Conservation (phyloP, 1,284 basidiomycete genomes). For the Cerrena zonata region DNA sequence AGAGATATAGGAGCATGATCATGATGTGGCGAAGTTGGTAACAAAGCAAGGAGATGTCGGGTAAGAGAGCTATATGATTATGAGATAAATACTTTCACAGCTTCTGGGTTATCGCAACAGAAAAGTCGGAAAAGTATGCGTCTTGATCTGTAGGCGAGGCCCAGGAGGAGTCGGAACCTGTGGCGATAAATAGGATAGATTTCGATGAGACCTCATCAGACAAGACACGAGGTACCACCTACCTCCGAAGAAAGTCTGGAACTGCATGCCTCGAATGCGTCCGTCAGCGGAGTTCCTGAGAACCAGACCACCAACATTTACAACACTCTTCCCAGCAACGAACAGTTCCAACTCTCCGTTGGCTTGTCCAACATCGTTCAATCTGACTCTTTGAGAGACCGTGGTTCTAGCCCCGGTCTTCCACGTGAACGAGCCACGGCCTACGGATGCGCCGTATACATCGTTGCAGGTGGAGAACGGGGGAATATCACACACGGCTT, state of each 20-base stretch:
- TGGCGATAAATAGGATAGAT: constrained; percentile 9
- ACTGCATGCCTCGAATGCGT: constrained; percentile 54
- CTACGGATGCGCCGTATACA: constrained; percentile 66
- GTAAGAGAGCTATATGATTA: background rate
- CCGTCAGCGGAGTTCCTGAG: constrained; percentile 40
- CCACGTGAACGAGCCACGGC: constrained; percentile 67
- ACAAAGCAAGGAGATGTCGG: background rate
- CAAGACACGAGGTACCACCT: constrained; percentile 13
- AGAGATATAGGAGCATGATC: background rate
- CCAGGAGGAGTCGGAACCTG: constrained; percentile 42
- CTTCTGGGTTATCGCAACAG: constrained; percentile 49
- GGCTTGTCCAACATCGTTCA: constrained; percentile 61
- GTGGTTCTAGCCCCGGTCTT: constrained; percentile 56
- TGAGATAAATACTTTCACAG: constrained; percentile 28
- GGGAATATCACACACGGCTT: constrained; percentile 45
- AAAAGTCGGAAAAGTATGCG: constrained; percentile 62
- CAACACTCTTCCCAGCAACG: constrained; percentile 52
- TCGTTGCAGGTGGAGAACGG: constrained; percentile 54
- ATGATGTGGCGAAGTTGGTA: background rate
- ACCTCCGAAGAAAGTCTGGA: constrained; percentile 69
- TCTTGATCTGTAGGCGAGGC: constrained; percentile 53
- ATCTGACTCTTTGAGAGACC: constrained; percentile 50
- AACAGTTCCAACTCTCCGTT: constrained; percentile 54
- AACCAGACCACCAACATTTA: constrained; percentile 46
- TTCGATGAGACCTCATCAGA: background rate